Evolutionary conservation across 2,329 filamentous ascomycete genomes (phyloP).

Genomic region (Ophioceras dolichostomum): DNA sequence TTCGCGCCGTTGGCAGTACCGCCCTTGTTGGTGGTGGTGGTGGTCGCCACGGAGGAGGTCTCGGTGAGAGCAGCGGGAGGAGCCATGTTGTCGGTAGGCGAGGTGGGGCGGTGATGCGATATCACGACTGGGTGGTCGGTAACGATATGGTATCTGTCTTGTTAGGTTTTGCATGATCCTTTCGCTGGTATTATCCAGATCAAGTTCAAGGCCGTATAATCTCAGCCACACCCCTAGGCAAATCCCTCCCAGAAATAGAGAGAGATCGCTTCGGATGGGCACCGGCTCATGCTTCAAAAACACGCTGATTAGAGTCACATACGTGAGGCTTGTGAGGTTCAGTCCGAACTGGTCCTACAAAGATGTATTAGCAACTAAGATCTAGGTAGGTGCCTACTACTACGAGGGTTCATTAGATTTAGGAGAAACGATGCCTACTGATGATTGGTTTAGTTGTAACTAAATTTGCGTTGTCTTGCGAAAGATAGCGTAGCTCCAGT

Average conservation of each 20-base stretch:
- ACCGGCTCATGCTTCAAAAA: slow-evolving; percentile 22
- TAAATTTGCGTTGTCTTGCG: no score
- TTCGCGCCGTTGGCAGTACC: background rate
- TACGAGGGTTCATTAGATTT: no score
- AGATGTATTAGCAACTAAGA: no score
- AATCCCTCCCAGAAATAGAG: background rate
- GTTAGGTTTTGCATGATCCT: slow-evolving; percentile 73
- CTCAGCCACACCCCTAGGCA: slow-evolving; percentile 17
- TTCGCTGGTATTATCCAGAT: slow-evolving; percentile 52
- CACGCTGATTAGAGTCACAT: slow-evolving; percentile 2
- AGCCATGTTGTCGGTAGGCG: slow-evolving; percentile 46
- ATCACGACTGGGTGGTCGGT: background rate
- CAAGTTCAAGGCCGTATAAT: slow-evolving; percentile 25
- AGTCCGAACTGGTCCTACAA: no score
- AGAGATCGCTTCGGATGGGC: slow-evolving; percentile 11
- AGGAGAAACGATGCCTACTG: no score
- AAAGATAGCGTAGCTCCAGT: no score
- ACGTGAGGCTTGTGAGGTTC: no score
- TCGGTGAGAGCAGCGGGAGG: slow-evolving; percentile 56
- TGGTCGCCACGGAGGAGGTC: slow-evolving; percentile 37
- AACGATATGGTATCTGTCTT: background rate
- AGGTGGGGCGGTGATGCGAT: no score
- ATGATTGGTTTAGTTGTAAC: no score
- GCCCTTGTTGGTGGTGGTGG: slow-evolving; percentile 27
- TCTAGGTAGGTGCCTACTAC: no score